Evolutionary conservation across 1,139 yeast species (phyloP).

Genomic region (Ogataea hybrid): DNA sequence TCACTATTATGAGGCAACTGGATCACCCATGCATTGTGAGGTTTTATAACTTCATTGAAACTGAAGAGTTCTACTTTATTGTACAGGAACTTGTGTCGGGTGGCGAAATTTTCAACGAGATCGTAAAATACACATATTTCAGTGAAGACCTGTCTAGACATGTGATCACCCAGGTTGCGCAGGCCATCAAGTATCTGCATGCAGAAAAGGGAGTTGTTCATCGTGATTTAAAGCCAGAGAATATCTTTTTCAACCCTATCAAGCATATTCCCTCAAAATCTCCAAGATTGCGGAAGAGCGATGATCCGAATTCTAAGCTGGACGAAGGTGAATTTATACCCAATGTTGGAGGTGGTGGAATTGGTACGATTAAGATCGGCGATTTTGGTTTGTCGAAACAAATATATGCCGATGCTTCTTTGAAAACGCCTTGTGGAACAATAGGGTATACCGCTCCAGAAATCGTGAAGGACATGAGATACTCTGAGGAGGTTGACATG

Average conservation of each 20-base stretch:
- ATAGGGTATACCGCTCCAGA: conserved; percentile 95
- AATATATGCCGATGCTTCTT: conserved; percentile 60
- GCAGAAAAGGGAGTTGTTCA: conserved; percentile 84
- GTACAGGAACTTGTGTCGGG: conserved; percentile 86
- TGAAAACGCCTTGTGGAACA: conserved; percentile 85
- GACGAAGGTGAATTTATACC: conserved; percentile 86
- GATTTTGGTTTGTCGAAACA: conserved; percentile 93
- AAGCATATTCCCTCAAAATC: conserved; percentile 54
- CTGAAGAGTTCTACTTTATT: conserved; percentile 67
- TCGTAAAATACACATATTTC: conserved; percentile 87
- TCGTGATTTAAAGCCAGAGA: conserved; percentile 94
- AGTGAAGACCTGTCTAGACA: conserved; percentile 84
- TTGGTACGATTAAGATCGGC: conserved; percentile 82
- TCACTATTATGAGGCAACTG: conserved; percentile 73
- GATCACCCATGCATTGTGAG: conserved; percentile 71
- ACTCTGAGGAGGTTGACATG: conserved; percentile 89
- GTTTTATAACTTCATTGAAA: conserved; percentile 66
- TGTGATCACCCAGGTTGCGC: conserved; percentile 79
- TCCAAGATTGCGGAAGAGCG: conserved; percentile 59
- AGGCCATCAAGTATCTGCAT: conserved; percentile 81
- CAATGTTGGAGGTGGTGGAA: conserved; percentile 86
- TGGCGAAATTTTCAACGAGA: conserved; percentile 93
- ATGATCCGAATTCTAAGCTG: conserved; percentile 65
- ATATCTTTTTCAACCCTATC: conserved; percentile 77
- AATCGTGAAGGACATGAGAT: conserved; percentile 80